Conservation (phyloP, 2,329 filamentous ascomycete genomes). For the Ophiosphaerella narmari region DNA sequence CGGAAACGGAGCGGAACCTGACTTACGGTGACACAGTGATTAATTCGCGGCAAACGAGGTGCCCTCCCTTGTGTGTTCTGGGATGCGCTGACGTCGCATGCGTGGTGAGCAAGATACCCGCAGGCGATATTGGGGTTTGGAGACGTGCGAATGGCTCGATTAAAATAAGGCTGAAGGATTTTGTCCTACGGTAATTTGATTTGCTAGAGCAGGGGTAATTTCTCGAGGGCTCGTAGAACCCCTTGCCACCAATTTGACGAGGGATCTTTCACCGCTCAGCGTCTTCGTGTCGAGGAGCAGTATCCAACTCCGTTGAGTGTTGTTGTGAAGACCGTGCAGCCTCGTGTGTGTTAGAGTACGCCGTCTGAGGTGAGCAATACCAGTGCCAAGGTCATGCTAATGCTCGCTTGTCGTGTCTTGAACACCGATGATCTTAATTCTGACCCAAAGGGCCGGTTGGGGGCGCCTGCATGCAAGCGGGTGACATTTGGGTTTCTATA, state of each 20-base stretch:
- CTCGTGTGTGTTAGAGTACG: neutral
- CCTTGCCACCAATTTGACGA: neutral
- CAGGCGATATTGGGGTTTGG: too few relatives aligned
- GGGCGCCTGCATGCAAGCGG: neutral
- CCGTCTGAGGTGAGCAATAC: neutral
- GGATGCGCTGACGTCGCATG: too few relatives aligned
- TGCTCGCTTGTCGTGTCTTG: neutral
- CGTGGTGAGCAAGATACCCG: too few relatives aligned
- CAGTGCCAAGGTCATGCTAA: neutral
- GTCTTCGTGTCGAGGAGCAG: neutral
- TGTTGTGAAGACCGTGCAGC: neutral
- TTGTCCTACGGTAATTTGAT: too few relatives aligned
- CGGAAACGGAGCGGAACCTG: too few relatives aligned
- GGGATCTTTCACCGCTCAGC: neutral
- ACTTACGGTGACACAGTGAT: too few relatives aligned
- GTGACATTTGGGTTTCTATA: neutral
- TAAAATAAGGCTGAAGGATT: too few relatives aligned
- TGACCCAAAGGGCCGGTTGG: constrained; percentile 1
- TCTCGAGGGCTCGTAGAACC: too few relatives aligned
- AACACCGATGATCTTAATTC: constrained; percentile 2
- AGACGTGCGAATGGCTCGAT: too few relatives aligned
- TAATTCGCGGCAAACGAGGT: too few relatives aligned
- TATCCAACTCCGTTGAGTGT: neutral
- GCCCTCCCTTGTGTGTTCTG: too few relatives aligned
- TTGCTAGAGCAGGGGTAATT: too few relatives aligned